Evolutionary conservation across 1,284 basidiomycete species (phyloP).

Genomic region (Apiotrichum mycotoxinovorans): DNA sequence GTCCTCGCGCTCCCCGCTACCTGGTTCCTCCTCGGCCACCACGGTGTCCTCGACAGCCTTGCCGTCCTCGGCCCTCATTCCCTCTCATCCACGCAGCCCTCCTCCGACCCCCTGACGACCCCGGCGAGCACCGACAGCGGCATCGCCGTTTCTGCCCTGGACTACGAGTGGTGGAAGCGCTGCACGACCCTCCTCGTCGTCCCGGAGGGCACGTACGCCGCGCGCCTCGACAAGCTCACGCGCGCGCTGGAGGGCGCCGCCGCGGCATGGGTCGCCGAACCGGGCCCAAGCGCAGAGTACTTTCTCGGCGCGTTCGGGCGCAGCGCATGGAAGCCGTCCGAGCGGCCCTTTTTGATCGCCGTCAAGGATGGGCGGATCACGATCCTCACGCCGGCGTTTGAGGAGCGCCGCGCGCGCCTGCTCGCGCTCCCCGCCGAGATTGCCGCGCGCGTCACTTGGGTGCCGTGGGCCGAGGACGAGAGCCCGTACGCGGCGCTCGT

Average conservation of each 20-base stretch:
- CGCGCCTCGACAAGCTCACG: slow-evolving; percentile 19
- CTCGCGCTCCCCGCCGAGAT: slow-evolving; percentile 54
- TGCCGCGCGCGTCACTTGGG: slow-evolving; percentile 53
- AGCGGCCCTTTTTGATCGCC: slow-evolving; percentile 70
- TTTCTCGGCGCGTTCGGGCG: slow-evolving; percentile 64
- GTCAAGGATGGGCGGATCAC: slow-evolving; percentile 55
- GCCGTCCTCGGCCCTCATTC: not conserved
- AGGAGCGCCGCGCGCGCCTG: slow-evolving; percentile 63
- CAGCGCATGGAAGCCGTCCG: slow-evolving; percentile 64
- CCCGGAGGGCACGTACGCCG: slow-evolving; percentile 11
- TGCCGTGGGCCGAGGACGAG: slow-evolving; percentile 70
- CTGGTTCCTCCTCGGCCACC: not conserved
- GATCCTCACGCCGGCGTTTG: slow-evolving; percentile 72
- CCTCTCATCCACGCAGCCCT: not conserved
- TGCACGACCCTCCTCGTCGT: slow-evolving; percentile 18
- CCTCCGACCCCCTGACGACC: too few species aligned
- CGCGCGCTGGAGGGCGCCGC: slow-evolving; percentile 7
- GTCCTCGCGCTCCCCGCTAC: not conserved
- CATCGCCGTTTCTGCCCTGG: not conserved
- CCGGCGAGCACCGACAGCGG: not conserved
- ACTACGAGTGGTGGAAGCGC: slow-evolving; percentile 1
- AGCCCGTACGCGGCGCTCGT: slow-evolving; percentile 63
- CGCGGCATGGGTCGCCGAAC: slow-evolving; percentile 64
- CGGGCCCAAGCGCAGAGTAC: slow-evolving; percentile 66
- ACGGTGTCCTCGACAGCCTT: too few species aligned